These are phyloP conservation scores for Puccinia triticina DNA, from an alignment of 1,284 basidiomycete genomes.

Conservation along the genomic window DNA sequence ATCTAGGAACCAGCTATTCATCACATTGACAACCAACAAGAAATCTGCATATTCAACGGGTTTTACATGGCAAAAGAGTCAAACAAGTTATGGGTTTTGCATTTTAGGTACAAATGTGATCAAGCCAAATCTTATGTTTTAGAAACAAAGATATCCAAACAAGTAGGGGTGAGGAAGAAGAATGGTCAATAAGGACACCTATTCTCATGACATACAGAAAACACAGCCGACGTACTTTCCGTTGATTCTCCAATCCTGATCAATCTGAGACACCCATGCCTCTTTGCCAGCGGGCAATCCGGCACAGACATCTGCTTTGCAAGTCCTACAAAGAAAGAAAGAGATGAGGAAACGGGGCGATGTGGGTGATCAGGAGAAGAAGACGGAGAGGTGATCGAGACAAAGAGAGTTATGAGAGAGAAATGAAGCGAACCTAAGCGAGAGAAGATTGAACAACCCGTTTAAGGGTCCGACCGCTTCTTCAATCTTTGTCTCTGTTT, in stretches of 20 bases:
- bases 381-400: neutral
- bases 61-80: neutral
- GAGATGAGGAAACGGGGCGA: constrained; percentile 61
- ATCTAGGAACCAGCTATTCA: no score
- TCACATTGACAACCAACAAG: no score
- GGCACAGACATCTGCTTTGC: constrained; percentile 93
- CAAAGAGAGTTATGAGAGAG: neutral
- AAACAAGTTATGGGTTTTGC: neutral
- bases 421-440: constrained; percentile 15
- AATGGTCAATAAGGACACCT: neutral
- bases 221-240: constrained; percentile 67
- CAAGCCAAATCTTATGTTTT: constrained; percentile 29
- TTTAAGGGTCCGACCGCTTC: constrained; percentile 71
- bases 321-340: constrained; percentile 81
- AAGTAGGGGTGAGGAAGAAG: neutral
- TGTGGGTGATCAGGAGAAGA: neutral
- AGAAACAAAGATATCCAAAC: neutral
- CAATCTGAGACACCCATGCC: constrained; percentile 70
- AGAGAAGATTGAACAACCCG: constrained; percentile 33
- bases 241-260: constrained; percentile 76
- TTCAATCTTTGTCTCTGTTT: constrained; percentile 75
- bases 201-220: neutral
- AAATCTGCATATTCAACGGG: no score
- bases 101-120: constrained; percentile 28
- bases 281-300: constrained; percentile 71